Percentiles rank a stretch among this genome's conserved stretches.
phyloP scores from a whole-genome alignment of 2,329 filamentous ascomycete species.

The Diaporthe citriasiana region DNA sequence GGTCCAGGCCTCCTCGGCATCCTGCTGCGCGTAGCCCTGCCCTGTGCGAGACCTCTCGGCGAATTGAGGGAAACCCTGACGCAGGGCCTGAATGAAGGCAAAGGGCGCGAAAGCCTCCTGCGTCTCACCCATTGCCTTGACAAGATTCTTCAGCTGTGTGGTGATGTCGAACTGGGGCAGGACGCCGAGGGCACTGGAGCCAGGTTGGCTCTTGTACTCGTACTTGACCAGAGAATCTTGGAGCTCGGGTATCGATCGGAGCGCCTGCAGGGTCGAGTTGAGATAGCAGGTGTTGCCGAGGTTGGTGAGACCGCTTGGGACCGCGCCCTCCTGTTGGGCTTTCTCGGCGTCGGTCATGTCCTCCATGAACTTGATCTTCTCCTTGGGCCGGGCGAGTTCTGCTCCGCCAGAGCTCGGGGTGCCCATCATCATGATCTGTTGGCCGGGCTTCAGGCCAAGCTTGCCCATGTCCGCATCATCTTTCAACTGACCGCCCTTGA shows the following conservation, averaged over 20 bases:
- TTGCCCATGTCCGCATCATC: constrained; percentile 91
- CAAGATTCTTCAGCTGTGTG: constrained; percentile 83
- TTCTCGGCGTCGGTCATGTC: constrained; percentile 97
- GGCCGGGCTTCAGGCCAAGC: constrained; percentile 86
- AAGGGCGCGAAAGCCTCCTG: constrained; percentile 89
- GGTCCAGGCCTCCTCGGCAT: constrained; percentile 98
- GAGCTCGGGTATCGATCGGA: constrained; percentile 91
- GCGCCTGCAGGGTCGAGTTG: constrained; percentile 95
- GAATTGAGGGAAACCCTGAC: constrained; percentile 89
- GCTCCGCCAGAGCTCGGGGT: constrained; percentile 78
- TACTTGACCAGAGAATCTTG: constrained; percentile 82
- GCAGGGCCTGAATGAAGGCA: constrained; percentile 85
- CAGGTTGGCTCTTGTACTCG: constrained; percentile 58
- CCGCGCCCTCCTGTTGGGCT: constrained; percentile 85
- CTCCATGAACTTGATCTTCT: constrained; percentile 89
- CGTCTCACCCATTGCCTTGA: constrained; percentile 90
- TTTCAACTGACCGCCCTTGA: constrained; percentile 95
- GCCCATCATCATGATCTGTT: constrained; percentile 97
- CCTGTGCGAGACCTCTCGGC: constrained; percentile 88
- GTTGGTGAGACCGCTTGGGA: constrained; percentile 89
- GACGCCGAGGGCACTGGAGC: constrained; percentile 44
- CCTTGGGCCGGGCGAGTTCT: constrained; percentile 79
- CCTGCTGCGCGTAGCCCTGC: constrained; percentile 93
- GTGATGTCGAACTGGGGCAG: constrained; percentile 78
- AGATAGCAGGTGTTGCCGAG: constrained; percentile 98